Base-by-base conservation (phyloP, 768 basidiomycete species). In the Mrakia blollopis region DNA sequence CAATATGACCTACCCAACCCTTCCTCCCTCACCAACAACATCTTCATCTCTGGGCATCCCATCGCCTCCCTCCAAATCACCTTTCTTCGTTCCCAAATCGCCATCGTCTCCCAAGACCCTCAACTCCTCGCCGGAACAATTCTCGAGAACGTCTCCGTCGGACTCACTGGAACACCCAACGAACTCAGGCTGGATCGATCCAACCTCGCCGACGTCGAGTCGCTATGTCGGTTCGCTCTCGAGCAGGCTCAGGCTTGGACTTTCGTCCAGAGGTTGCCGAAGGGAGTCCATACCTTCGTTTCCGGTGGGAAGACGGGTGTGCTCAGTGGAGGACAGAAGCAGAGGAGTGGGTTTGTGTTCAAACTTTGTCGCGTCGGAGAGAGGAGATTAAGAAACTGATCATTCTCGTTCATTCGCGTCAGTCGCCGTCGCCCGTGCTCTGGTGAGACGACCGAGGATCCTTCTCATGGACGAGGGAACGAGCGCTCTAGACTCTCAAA, bases 101-200 rank as follows among this genome's bases (percentile, higher is more conserved):
- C 77, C 44, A 78, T 78, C 30, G 77, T 78, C 37, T 68, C 72
- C 7, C 77, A 78, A 57, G 76, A 77, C 23, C 76, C 76, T 25
- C 65, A 63, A 35, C 60, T 74, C 8, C 21, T 39, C 65, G 78
- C 79, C 37, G 82, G 80, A 35, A 81, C 81, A 3, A 80, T 83
- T 37, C 81, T 83, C 60, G 81, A 84, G 61, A 84, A 84, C 72
- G 82, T 84, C 60, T 82, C 82, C 18, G 72, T 79, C 47, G 83
- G 83, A 44, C 79, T 84, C n/a, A 82, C 81, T 6, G 82, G 82
- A 6, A 82, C 82, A 23, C 74, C 75, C 4, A 73, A 79, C 23
- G 82, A 82, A 52, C 81, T 67, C 52, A 5, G 13, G 8, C 3
- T 61, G 18, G 76, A 82, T 52, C 73, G 80, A n/a, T 76, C 79